These are phyloP conservation scores for Chalara sp. DNA, from an alignment of 2,329 filamentous ascomycete species.

Conservation along the genomic window DNA sequence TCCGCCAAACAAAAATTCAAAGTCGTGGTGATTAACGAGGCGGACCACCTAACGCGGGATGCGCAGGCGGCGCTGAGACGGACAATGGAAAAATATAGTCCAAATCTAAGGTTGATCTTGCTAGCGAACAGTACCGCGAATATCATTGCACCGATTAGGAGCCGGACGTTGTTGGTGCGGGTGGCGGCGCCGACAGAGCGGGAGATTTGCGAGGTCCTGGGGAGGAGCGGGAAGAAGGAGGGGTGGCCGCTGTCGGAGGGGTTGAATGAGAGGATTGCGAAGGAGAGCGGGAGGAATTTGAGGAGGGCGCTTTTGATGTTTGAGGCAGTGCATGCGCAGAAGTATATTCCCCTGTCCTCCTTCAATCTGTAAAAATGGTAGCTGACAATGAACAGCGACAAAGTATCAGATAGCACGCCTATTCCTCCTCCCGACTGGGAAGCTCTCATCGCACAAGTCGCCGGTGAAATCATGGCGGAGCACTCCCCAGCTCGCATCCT, in stretches of 20 bases:
- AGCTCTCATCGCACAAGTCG: constrained; percentile 78
- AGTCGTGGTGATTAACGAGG: constrained; percentile 98
- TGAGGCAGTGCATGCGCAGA: constrained; percentile 93
- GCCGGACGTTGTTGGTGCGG: constrained; percentile 81
- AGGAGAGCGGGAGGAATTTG: constrained; percentile 85
- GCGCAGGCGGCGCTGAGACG: constrained; percentile 89
- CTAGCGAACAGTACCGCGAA: constrained; percentile 95
- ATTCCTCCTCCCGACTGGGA: constrained; percentile 98
- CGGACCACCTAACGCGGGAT: constrained; percentile 87
- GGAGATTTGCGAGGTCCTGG: constrained; percentile 78
- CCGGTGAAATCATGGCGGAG: constrained; percentile 89
- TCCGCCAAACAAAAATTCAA: constrained; percentile 90
- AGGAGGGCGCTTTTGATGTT: constrained; percentile 91
- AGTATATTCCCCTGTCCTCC: constrained; percentile 49
- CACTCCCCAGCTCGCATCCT: constrained; percentile 86
- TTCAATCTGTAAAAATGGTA: not conserved
- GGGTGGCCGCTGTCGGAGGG: constrained; percentile 71
- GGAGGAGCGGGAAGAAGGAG: constrained; percentile 66
- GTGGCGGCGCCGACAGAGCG: constrained; percentile 82
- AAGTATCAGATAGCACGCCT: constrained; percentile 76
- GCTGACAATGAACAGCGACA: constrained; percentile 59
- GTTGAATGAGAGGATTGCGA: constrained; percentile 78
- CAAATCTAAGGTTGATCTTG: constrained; percentile 85
- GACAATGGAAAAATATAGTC: constrained; percentile 99
- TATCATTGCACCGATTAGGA: constrained; percentile 97